These are phyloP conservation scores for Hypholoma sublateritium DNA, from an alignment of 768 basidiomycete species.

Conservation along the genomic window DNA sequence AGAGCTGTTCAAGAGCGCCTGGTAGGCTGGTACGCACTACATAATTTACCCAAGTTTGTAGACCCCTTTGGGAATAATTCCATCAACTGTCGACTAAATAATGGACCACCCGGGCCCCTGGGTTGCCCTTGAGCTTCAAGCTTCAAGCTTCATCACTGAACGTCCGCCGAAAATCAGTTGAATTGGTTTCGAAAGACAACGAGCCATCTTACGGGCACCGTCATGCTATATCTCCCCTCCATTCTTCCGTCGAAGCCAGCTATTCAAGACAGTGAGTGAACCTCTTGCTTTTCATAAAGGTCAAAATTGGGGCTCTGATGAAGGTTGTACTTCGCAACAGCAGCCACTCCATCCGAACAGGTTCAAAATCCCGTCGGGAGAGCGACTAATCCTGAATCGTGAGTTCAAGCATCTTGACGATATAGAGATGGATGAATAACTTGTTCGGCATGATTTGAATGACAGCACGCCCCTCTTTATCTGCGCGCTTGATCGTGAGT, in stretches of 20 bases:
- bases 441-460: not conserved
- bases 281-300: not conserved
- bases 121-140: not conserved
- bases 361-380: conserved; percentile 51
- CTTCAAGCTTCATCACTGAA: not conserved
- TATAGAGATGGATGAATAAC: not conserved
- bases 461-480: conserved; percentile 62
- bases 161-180: not conserved
- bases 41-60: too few species aligned
- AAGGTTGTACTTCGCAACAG: conserved; percentile 29
- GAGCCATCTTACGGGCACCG: not conserved
- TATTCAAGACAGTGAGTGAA: conserved; percentile 46
- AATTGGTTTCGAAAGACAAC: not conserved
- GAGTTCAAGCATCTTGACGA: conserved; percentile 22
- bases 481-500: conserved; percentile 60
- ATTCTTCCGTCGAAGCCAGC: conserved; percentile 50
- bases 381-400: conserved; percentile 69
- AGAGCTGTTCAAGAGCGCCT: too few species aligned
- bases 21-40: too few species aligned
- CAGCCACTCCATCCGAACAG: conserved; percentile 53
- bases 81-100: too few species aligned
- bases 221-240: conserved; percentile 40
- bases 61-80: too few species aligned
- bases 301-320: conserved; percentile 5
- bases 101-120: not conserved